Conservation (phyloP, 768 basidiomycete genomes). For the Mycena epipterygia region DNA sequence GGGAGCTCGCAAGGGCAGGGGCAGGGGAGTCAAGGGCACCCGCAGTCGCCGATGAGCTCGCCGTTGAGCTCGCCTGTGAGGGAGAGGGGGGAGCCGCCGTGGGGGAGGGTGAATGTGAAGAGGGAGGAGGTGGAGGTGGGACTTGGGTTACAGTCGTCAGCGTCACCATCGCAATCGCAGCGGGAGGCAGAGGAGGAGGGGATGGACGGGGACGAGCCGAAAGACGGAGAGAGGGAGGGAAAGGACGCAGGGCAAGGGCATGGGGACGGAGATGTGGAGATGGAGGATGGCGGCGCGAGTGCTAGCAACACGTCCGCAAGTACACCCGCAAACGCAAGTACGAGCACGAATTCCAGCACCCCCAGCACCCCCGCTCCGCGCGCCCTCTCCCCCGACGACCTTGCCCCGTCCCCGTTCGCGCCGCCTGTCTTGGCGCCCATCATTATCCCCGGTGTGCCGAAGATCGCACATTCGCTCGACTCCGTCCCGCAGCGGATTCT, state of each 20-base stretch:
- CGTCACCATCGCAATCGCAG: too few species aligned
- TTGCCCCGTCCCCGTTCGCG: conserved; percentile 35
- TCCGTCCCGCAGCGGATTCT: too few species aligned
- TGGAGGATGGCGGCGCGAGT: background rate
- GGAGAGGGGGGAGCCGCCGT: conserved; percentile 16
- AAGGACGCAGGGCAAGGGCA: background rate
- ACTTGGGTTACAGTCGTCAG: too few species aligned
- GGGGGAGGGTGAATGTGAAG: conserved; percentile 13
- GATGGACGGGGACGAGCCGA: background rate
- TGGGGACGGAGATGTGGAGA: background rate
- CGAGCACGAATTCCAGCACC: background rate
- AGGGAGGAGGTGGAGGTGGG: background rate
- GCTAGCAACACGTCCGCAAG: background rate
- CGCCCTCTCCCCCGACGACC: conserved; percentile 32
- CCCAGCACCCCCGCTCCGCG: background rate
- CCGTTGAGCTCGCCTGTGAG: conserved; percentile 17
- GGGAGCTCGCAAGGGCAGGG: background rate
- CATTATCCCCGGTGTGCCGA: too few species aligned
- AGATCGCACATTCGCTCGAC: too few species aligned
- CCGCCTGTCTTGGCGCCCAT: background rate
- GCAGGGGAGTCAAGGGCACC: background rate
- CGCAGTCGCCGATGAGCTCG: background rate
- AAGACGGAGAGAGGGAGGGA: too few species aligned
- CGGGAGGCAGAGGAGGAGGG: background rate
- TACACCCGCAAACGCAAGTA: background rate